Conservation (phyloP, 2,329 filamentous ascomycete species). For the Colletotrichum neosansevieriae region DNA sequence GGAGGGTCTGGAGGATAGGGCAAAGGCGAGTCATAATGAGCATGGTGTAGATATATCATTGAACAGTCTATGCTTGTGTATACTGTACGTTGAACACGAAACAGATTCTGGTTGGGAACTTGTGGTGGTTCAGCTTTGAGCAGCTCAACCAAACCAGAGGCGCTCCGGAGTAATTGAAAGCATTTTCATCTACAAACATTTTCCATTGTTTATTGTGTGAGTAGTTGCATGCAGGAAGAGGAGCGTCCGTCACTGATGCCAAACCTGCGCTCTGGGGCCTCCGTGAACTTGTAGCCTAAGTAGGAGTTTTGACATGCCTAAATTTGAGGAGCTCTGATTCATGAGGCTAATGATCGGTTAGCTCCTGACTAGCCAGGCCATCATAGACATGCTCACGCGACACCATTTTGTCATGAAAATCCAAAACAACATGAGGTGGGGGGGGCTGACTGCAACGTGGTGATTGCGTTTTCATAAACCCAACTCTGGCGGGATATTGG, state of each 20-base stretch:
- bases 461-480: too few relatives aligned
- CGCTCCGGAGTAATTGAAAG: constrained; percentile 25
- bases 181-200: background rate
- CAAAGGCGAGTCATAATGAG: constrained; percentile 34
- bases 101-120: constrained; percentile 21
- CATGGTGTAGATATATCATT: constrained; percentile 42
- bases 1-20: constrained; percentile 7
- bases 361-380: background rate
- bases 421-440: background rate
- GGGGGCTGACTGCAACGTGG: background rate
- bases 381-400: background rate
- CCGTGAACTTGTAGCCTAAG: background rate
- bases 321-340: background rate
- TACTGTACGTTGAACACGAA: constrained; percentile 39
- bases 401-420: background rate
- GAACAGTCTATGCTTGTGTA: constrained; percentile 42
- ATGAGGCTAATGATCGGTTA: background rate
- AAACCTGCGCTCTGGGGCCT: background rate
- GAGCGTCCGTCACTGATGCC: background rate
- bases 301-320: background rate
- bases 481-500: background rate
- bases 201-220: background rate
- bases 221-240: background rate
- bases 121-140: background rate
- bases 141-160: constrained; percentile 6